These are phyloP conservation scores for Phialocephala subalpina DNA, from an alignment of 2,329 filamentous ascomycete species.

Conservation along the genomic window DNA sequence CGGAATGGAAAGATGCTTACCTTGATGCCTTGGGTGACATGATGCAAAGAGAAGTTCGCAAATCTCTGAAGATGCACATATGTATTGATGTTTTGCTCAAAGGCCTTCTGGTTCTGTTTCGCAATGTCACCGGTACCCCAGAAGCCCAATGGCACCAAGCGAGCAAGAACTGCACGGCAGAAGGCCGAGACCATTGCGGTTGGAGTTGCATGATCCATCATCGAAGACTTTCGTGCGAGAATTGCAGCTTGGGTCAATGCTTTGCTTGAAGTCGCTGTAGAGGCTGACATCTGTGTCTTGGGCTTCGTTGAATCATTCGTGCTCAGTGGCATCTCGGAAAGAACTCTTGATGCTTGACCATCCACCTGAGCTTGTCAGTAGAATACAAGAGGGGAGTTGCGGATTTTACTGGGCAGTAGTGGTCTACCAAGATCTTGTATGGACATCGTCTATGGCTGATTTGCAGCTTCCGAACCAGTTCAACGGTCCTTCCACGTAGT, in stretches of 20 bases:
- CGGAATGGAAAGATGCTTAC: no score
- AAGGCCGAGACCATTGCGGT: constrained; percentile 80
- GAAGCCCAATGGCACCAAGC: constrained; percentile 76
- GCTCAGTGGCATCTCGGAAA: constrained; percentile 19
- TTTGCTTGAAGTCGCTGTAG: constrained; percentile 18
- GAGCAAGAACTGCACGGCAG: constrained; percentile 77
- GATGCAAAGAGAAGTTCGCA: constrained; percentile 82
- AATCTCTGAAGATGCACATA: constrained; percentile 83
- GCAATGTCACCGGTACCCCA: constrained; percentile 70
- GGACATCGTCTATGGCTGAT: constrained; percentile 77
- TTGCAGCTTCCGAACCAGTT: constrained; percentile 74
- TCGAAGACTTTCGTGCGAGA: constrained; percentile 43
- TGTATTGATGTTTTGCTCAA: constrained; percentile 75
- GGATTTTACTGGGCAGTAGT: constrained; percentile 75
- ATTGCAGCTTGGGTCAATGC: constrained; percentile 34
- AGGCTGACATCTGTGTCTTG: constrained; percentile 33
- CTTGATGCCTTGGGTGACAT: constrained; percentile 78
- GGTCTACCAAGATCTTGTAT: constrained; percentile 77
- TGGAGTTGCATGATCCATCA: constrained; percentile 75
- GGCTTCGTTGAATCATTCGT: constrained; percentile 36
- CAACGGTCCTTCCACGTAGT: constrained; percentile 67
- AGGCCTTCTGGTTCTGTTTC: constrained; percentile 63
- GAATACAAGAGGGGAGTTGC: background rate
- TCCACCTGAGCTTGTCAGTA: constrained; percentile 27
- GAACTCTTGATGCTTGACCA: constrained; percentile 6